These are phyloP conservation scores for Dicorynia guianensis DNA, from an alignment of 306 rosid species.

Conservation along the genomic window DNA sequence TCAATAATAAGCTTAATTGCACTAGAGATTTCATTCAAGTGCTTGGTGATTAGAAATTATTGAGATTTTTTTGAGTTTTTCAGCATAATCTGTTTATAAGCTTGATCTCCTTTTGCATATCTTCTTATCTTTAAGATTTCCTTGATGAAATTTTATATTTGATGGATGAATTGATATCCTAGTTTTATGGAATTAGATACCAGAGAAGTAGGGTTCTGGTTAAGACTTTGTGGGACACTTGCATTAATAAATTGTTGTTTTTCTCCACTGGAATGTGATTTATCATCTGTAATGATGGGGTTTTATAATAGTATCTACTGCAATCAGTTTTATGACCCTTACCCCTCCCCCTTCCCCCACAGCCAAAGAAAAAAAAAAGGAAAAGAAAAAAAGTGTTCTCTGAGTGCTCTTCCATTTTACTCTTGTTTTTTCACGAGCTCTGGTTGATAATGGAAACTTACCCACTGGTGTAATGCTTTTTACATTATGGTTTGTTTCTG, in stretches of 20 bases:
- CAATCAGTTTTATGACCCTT: neutral
- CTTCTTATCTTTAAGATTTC: neutral
- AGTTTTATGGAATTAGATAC: neutral
- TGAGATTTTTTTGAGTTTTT: conserved; percentile 13
- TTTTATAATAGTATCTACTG: conserved; percentile 11
- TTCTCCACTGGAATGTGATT: conserved; percentile 8
- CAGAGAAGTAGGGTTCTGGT: conserved; percentile 16
- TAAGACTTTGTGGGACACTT: conserved; percentile 29
- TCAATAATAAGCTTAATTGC: conserved; percentile 10
- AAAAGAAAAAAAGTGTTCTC: conserved; percentile 15
- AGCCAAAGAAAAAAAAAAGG: too few relatives aligned
- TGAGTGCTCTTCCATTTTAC: conserved; percentile 5
- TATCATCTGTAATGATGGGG: conserved; percentile 3
- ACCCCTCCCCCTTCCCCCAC: neutral
- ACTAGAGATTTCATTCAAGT: conserved; percentile 17
- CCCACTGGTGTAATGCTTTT: conserved; percentile 29
- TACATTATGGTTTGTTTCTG: conserved; percentile 33
- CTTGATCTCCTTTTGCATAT: neutral
- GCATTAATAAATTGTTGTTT: conserved; percentile 20
- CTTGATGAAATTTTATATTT: conserved; percentile 16
- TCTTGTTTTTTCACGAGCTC: conserved; percentile 23
- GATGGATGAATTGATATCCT: conserved; percentile 3
- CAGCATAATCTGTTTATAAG: conserved; percentile 14
- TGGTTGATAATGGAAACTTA: conserved; percentile 33
- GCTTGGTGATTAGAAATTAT: conserved; percentile 23